Evolutionary conservation across 2,329 filamentous ascomycete species (phyloP), one percentile per base, ranked within the genome.

Genomic region (Ophiosphaerella narmari): DNA sequence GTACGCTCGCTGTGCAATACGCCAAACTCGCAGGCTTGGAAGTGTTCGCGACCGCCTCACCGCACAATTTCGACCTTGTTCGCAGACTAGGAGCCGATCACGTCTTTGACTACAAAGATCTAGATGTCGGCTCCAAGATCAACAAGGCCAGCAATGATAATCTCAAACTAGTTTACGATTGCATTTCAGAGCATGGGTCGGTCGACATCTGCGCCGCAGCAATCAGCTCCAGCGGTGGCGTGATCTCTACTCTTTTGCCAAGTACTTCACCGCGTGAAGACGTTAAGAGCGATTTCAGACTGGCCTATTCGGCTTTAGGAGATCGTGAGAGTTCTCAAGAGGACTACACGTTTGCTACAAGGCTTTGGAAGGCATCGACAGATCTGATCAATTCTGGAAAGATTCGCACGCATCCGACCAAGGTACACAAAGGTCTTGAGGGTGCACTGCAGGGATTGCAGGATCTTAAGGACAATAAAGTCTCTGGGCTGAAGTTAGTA

Each of bases 81-180:
- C 75, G 75, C 50, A 65, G 61, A 3, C 68, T 80, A 9, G 82
- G 82, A 16, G 80, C 80, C 1, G 73, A 76, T 48, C 70, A 70
- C 38, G 74, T 74, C 9, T 81, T 82, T 57, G 76, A 83, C 66
- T 83, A 84, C 72, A 74, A 73, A 14, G 74, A 75, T 14, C 70
- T 76, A 0, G 73, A 74, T 16, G 74, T 73, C 29, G 73, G 74
- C 1, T 66, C 71, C 34, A 74, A 80, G 50, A 83, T 84, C 65
- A 72, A 74, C 31, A 66, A 72, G 36, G 71, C 71, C 43, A 79
- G 78, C 8, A 67, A 75, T 3, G 73, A 79, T 64, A 67, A 63
- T 26, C 68, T 84, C 3, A 63, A 64, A 12, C 65, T 78, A 23
- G 79, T 69, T 4, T 75, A 81, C 33, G 82, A 84, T 63, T 80